Percentiles rank a stretch among this genome's conserved stretches.
Evolutionary conservation across 306 rosid genomes (phyloP).

Genomic region (Dryas drummondii): DNA sequence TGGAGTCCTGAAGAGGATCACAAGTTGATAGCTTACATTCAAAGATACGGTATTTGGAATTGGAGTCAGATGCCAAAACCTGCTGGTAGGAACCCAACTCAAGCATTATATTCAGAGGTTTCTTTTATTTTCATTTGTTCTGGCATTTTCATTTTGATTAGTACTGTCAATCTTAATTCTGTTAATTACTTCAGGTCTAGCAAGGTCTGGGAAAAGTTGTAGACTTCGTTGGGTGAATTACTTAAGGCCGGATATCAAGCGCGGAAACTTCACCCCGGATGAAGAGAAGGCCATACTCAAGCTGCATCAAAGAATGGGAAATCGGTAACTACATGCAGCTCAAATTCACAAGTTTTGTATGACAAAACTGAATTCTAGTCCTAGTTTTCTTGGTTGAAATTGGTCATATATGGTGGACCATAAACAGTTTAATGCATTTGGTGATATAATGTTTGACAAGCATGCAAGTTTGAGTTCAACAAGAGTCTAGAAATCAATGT

Average conservation of each 20-base stretch:
- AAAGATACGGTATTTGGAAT: constrained; percentile 40
- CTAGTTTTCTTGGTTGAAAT: no score
- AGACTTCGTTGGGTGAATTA: constrained; percentile 46
- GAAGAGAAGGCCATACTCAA: constrained; percentile 32
- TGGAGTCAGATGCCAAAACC: constrained; percentile 45
- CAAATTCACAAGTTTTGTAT: no score
- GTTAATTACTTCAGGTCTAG: constrained; percentile 20
- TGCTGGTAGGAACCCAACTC: constrained; percentile 24
- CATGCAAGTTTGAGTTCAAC: no score
- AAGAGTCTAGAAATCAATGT: no score
- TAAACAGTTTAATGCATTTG: no score
- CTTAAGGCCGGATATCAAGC: constrained; percentile 41
- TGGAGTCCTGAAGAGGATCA: constrained; percentile 44
- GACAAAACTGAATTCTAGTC: no score
- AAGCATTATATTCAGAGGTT: neutral
- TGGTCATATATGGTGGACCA: no score
- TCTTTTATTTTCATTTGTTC: neutral
- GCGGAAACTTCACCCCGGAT: constrained; percentile 34
- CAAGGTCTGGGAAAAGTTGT: constrained; percentile 43
- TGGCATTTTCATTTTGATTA: neutral
- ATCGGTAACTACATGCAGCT: constrained; percentile 19
- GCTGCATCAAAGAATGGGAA: constrained; percentile 32
- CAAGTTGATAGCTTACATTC: constrained; percentile 32
- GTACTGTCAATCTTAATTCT: neutral
- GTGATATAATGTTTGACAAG: no score